Base-by-base conservation (phyloP, 164 flowering plant genomes). In the Vitis cinerea region DNA sequence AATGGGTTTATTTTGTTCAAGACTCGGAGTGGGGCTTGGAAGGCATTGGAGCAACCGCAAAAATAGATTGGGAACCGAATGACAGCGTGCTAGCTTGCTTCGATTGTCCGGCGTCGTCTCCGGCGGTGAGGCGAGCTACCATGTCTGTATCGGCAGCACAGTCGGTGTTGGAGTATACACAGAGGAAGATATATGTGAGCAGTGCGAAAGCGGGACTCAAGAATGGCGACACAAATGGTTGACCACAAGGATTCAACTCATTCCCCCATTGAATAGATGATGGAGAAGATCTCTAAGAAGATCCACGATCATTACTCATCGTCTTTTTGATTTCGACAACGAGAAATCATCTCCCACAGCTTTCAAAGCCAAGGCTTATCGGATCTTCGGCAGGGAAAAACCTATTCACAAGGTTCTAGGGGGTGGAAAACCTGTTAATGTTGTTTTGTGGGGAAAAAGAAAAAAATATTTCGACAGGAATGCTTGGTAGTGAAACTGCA, bases 391-490 rank as follows among this genome's bases (percentile, higher is more conserved):
- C 1, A 78, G 94, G 70, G 83, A 90, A 78, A 83, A 77, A 75
- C 90, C 97, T 16, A 86, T 91, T 48, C 97, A 91, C 78, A 68
- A 85, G 73, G 87, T 86, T 62, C 77, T 91, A 8, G 94, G 94
- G 23, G 90, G 92, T n/a, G 97, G 97, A 58, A 91, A 88, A 74
- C 87, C 94, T 60, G 95, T 97, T 49, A 94, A 94, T 76, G 69
- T 94, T n/a, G 85, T 94, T 69, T 69, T 92, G 68, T 94, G 99
- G 99, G 90, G 96, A 81, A 87, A 94, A 79, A 92, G 1, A 19
- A 19, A 19, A 91, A 83, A 90, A 94, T 83, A 77, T 86, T 19
- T 90, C 99, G 1, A 94, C 77, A 0, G 79, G 85, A 27, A 92
- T 83, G 14, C 86, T 94, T 27, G 94, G 90, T 58, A 86, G 74